These are phyloP conservation scores for Schoenoplectus tabernaemontani DNA, from an alignment of 202 grass and related monocot genomes.

Conservation along the genomic window DNA sequence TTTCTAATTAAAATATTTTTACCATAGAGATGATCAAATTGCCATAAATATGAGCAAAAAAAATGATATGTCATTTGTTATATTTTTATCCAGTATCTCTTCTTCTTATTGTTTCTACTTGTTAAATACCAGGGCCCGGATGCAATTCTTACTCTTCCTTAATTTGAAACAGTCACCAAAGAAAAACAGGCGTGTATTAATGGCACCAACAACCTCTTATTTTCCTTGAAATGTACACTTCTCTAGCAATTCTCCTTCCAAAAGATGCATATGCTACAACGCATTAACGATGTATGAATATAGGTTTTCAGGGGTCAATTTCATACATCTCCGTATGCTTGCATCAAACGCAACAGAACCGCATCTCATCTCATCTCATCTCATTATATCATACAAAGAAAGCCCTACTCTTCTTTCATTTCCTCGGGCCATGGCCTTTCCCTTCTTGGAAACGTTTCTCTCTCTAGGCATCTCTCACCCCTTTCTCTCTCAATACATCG, in stretches of 20 bases:
- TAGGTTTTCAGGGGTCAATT: slow-evolving; percentile 26
- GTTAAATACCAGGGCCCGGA: neutral
- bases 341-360: slow-evolving; percentile 48
- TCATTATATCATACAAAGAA: neutral
- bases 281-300: neutral
- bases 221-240: neutral
- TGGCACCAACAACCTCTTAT: slow-evolving; percentile 17
- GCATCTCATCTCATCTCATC: neutral
- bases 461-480: slow-evolving; percentile 14
- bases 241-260: neutral
- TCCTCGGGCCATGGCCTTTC: slow-evolving; percentile 5
- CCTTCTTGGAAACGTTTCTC: slow-evolving; percentile 38
- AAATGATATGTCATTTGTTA: neutral
- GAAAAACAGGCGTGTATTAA: slow-evolving; percentile 23
- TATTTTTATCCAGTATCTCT: neutral
- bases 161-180: slow-evolving; percentile 26
- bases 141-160: neutral
- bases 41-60: neutral
- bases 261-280: neutral
- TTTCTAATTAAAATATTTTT: too few relatives aligned
- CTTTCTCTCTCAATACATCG: slow-evolving; percentile 16
- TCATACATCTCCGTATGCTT: slow-evolving; percentile 27
- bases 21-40: neutral
- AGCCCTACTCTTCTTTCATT: neutral
- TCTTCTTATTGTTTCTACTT: neutral